These are phyloP conservation scores for Dillenia suffruticosa DNA, from an alignment of 164 flowering plant species.

Conservation along the genomic window DNA sequence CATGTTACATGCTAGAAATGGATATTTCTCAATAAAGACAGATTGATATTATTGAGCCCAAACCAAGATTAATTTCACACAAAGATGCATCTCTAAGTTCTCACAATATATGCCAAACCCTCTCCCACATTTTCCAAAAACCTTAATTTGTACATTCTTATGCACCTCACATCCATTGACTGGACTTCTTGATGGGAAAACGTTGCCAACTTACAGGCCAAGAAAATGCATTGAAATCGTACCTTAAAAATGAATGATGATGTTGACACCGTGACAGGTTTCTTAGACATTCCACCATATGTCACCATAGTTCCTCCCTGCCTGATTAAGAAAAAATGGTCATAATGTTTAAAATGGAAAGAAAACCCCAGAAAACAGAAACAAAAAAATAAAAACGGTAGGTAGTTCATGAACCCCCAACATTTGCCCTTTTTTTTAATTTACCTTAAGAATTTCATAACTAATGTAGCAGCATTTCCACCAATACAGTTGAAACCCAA, in stretches of 20 bases:
- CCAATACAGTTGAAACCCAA: slow-evolving; percentile 94
- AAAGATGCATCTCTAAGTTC: no score
- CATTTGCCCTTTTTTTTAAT: background rate
- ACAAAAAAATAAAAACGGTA: background rate
- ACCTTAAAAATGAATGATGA: slow-evolving; percentile 97
- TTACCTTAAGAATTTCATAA: slow-evolving; percentile 86
- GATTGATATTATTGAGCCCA: no score
- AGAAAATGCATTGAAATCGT: background rate
- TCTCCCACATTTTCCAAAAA: no score
- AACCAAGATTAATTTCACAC: no score
- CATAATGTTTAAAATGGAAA: background rate
- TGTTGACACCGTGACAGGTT: slow-evolving; percentile 86
- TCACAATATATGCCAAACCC: no score
- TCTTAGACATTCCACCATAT: slow-evolving; percentile 98
- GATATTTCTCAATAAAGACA: no score
- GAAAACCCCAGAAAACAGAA: slow-evolving; percentile 3
- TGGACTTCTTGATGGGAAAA: no score
- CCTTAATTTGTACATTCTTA: no score
- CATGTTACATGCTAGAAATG: no score
- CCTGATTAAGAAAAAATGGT: slow-evolving; percentile 30
- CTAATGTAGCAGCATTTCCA: slow-evolving; percentile 82
- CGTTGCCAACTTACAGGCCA: background rate
- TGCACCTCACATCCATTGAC: no score
- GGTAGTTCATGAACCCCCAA: no score
- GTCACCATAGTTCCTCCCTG: slow-evolving; percentile 98